These are phyloP conservation scores for Daldinia bambusicola DNA, from an alignment of 495 filamentous ascomycete species.

Conservation along the genomic window DNA sequence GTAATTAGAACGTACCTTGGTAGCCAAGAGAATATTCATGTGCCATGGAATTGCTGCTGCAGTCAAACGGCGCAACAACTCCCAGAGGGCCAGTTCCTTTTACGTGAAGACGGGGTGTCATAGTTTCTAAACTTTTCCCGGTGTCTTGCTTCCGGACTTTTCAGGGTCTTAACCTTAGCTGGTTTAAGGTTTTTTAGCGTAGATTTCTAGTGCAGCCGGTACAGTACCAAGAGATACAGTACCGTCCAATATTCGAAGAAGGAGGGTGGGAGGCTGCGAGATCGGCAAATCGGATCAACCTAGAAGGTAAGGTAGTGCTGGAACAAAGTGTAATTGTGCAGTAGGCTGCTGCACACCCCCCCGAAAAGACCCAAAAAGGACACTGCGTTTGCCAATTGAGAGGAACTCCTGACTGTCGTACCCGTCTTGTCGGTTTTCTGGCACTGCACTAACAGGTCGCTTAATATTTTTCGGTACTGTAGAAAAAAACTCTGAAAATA, in stretches of 20 bases:
- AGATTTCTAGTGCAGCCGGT: constrained; percentile 28
- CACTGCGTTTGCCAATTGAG: constrained; percentile 25
- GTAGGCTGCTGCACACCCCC: constrained; percentile 29
- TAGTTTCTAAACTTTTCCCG: constrained; percentile 6
- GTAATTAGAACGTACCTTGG: constrained; percentile 23
- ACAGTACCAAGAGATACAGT: constrained; percentile 28
- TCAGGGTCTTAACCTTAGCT: constrained; percentile 43
- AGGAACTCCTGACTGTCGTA: constrained; percentile 24
- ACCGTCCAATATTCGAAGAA: constrained; percentile 24
- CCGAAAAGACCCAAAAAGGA: not conserved
- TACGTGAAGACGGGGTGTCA: constrained; percentile 49
- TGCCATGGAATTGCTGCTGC: constrained; percentile 27
- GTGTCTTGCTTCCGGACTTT: constrained; percentile 27
- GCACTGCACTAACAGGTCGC: constrained; percentile 25
- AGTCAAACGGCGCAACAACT: constrained; percentile 39
- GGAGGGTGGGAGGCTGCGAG: constrained; percentile 39
- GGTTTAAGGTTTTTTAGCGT: constrained; percentile 44
- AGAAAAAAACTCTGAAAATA: not conserved
- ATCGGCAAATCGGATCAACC: constrained; percentile 43
- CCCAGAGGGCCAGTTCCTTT: constrained; percentile 43
- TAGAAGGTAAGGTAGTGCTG: constrained; percentile 33
- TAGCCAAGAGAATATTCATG: constrained; percentile 28
- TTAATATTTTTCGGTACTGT: constrained; percentile 16
- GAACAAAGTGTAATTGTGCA: constrained; percentile 38
- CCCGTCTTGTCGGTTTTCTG: constrained; percentile 35